Evolutionary conservation across 169 alveolate genomes (phyloP).

Genomic region (Babesia bigemina): DNA sequence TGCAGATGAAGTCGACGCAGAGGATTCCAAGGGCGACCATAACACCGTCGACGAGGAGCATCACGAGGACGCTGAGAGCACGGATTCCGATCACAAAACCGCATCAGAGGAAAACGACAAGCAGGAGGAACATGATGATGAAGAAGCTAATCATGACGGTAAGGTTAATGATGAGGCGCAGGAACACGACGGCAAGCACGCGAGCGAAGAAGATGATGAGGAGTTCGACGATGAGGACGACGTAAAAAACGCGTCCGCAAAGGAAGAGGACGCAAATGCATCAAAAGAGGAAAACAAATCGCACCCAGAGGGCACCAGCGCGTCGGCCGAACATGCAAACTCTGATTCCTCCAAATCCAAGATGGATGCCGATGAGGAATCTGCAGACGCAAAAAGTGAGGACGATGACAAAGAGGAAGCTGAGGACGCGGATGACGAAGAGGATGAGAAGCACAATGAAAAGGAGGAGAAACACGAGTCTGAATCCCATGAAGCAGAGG

Average conservation of each 20-base stretch:
- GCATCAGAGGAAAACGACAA: slow-evolving; percentile 29
- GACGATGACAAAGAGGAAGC: slow-evolving; percentile 11
- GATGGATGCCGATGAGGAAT: slow-evolving; percentile 22
- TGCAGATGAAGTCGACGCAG: background rate
- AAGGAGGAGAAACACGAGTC: slow-evolving; percentile 1
- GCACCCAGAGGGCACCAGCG: background rate
- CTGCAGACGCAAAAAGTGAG: background rate
- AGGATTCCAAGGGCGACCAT: slow-evolving; percentile 13
- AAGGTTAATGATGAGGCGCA: background rate
- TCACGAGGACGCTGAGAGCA: slow-evolving; percentile 6
- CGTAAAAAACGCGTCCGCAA: background rate
- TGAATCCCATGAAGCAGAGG: slow-evolving; percentile 15
- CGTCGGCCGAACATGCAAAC: too few species aligned
- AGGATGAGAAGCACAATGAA: background rate
- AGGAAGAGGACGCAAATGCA: background rate
- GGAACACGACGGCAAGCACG: background rate
- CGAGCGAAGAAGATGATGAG: slow-evolving; percentile 4
- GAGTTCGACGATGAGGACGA: background rate
- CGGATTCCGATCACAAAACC: background rate
- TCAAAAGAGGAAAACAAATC: background rate
- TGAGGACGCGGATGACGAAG: slow-evolving; percentile 1
- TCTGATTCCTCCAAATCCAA: background rate
- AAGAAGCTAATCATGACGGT: background rate
- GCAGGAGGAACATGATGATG: slow-evolving; percentile 37
- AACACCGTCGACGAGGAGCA: slow-evolving; percentile 7